Conservation (phyloP, 129 eudicot genomes). For the Saposhnikovia divaricata region DNA sequence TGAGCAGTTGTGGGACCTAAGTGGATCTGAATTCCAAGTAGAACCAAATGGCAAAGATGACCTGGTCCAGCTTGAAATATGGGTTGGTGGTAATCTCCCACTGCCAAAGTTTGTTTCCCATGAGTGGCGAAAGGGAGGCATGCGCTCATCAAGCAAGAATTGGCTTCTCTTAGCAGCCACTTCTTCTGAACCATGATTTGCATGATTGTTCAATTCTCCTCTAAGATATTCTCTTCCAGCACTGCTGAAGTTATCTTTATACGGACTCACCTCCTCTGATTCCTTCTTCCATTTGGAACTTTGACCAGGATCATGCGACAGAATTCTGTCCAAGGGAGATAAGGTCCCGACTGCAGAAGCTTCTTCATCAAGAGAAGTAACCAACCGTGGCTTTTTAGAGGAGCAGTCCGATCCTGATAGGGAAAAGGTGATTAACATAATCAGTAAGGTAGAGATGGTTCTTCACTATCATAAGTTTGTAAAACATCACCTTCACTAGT, state of each 20-base stretch:
- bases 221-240: conserved; percentile 16
- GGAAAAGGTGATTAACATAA: background rate
- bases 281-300: conserved; percentile 16
- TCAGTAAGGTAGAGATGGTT: background rate
- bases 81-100: conserved; percentile 11
- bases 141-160: conserved; percentile 17
- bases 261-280: conserved; percentile 13
- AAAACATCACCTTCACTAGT: conserved; percentile 34
- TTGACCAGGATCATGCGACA: conserved; percentile 17
- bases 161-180: conserved; percentile 24
- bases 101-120: conserved; percentile 13
- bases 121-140: conserved; percentile 14
- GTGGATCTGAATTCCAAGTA: conserved; percentile 30
- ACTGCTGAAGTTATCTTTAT: conserved; percentile 17
- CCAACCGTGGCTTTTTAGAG: conserved; percentile 12
- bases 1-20: conserved; percentile 20
- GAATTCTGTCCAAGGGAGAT: conserved; percentile 1
- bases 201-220: conserved; percentile 12
- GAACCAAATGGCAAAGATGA: conserved; percentile 31
- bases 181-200: conserved; percentile 23
- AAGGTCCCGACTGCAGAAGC: background rate
- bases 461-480: background rate
- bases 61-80: conserved; percentile 24
- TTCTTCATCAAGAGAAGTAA: background rate
- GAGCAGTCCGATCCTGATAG: conserved; percentile 11